Conservation (phyloP, 2,329 filamentous ascomycete species). For the Fusarium oxysporum region DNA sequence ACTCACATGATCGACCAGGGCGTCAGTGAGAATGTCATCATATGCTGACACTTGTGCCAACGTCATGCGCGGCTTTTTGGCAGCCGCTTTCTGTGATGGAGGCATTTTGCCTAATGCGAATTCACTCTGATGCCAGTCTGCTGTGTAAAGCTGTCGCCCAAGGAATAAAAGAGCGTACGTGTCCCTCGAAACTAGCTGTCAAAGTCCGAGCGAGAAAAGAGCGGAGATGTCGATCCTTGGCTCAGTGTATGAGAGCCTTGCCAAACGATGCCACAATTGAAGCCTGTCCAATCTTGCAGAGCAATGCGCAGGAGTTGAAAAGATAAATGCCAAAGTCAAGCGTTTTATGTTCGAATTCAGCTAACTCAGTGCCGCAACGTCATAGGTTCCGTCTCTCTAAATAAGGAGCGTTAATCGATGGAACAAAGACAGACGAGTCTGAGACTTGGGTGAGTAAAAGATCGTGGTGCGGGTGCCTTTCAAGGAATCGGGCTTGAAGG, state of each 20-base stretch:
- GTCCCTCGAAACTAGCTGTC: constrained; percentile 25
- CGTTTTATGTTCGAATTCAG: constrained; percentile 37
- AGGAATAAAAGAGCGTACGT: constrained; percentile 40
- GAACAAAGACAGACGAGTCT: constrained; percentile 29
- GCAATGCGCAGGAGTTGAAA: background rate
- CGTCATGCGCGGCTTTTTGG: constrained; percentile 79
- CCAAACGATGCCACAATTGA: background rate
- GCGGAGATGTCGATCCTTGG: constrained; percentile 23
- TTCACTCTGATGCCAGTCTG: background rate
- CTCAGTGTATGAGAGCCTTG: background rate
- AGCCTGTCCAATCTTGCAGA: background rate
- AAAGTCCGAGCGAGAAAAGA: constrained; percentile 29
- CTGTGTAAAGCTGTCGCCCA: constrained; percentile 1
- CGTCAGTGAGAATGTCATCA: constrained; percentile 96
- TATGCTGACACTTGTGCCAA: constrained; percentile 90
- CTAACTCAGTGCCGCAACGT: constrained; percentile 43
- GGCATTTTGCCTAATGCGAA: constrained; percentile 48
- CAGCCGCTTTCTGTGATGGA: constrained; percentile 49
- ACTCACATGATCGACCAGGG: constrained; percentile 92
- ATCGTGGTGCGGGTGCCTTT: constrained; percentile 18
- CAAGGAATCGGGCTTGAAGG: constrained; percentile 37
- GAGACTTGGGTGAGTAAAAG: constrained; percentile 23
- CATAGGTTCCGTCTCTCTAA: constrained; percentile 32
- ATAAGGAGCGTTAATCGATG: constrained; percentile 27
- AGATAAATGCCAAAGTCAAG: constrained; percentile 26